phyloP scores from a whole-genome alignment of 2,329 filamentous ascomycete species.

The Hypocrella siamensis region DNA sequence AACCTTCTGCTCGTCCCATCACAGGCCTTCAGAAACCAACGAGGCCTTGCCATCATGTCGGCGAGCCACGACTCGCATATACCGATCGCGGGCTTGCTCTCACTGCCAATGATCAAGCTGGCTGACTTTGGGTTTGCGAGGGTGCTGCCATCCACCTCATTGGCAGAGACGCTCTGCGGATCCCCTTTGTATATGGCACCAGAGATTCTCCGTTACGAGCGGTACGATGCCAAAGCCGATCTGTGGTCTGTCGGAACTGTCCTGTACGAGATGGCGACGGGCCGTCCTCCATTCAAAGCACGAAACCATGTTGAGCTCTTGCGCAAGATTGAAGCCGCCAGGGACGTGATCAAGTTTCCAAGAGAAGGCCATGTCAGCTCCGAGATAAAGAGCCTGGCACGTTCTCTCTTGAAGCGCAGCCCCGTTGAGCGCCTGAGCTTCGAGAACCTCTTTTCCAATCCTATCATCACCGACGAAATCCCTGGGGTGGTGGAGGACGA shows the following conservation, averaged over 20 bases:
- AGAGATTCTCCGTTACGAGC: constrained; percentile 91
- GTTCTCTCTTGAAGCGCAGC: constrained; percentile 67
- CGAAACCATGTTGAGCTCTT: constrained; percentile 89
- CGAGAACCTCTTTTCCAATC: constrained; percentile 66
- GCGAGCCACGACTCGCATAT: constrained; percentile 69
- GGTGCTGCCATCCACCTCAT: constrained; percentile 73
- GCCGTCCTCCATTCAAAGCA: constrained; percentile 79
- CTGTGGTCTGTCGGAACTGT: constrained; percentile 97
- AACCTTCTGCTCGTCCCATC: constrained; percentile 85
- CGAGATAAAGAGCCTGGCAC: constrained; percentile 68
- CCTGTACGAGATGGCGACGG: constrained; percentile 86
- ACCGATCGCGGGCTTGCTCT: constrained; percentile 64
- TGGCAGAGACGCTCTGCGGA: constrained; percentile 91
- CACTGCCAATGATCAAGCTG: constrained; percentile 90
- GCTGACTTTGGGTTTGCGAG: constrained; percentile 98
- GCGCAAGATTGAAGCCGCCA: constrained; percentile 76
- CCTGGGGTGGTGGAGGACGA: constrained; percentile 73
- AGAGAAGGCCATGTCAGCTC: constrained; percentile 54
- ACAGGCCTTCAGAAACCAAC: constrained; percentile 47
- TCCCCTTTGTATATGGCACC: constrained; percentile 98
- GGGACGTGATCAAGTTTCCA: constrained; percentile 74
- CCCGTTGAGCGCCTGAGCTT: constrained; percentile 78
- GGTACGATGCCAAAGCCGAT: constrained; percentile 93
- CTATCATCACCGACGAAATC: constrained; percentile 59
- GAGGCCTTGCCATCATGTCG: constrained; percentile 45